Evolutionary conservation across 192 early-diverging fungal species (phyloP).

Genomic region (Coemansia sp.): DNA sequence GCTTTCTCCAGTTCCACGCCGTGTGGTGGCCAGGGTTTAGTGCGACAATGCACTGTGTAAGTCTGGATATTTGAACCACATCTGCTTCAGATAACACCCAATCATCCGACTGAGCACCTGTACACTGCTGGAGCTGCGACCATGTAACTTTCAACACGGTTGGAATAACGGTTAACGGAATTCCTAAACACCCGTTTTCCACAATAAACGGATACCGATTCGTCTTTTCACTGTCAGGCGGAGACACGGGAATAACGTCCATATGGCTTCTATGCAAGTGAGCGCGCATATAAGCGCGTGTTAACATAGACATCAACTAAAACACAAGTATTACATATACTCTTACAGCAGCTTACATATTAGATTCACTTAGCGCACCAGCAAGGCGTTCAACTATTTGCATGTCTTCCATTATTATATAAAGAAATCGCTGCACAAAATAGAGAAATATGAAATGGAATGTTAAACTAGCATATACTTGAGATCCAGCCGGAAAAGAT

Average conservation of each 20-base stretch:
- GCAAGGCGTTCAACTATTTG: conserved; percentile 21
- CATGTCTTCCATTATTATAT: not conserved
- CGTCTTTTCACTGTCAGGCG: not conserved
- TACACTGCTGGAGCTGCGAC: conserved; percentile 4
- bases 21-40: conserved; percentile 44
- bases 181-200: conserved; percentile 24
- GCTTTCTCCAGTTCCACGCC: conserved; percentile 49
- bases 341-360: conserved; percentile 17
- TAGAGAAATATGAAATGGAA: not conserved
- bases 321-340: not conserved
- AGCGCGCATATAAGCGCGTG: not conserved
- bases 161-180: conserved; percentile 19
- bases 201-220: conserved; percentile 25
- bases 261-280: conserved; percentile 16
- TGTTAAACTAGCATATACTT: not conserved
- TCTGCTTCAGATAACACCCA: not conserved
- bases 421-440: conserved; percentile 1
- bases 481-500: not conserved
- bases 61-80: conserved; percentile 7
- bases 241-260: conserved; percentile 14
- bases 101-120: not conserved
- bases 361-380: conserved; percentile 14
- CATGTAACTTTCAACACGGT: conserved; percentile 18
- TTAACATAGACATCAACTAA: not conserved
- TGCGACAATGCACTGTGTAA: conserved; percentile 38